These are phyloP conservation scores for Aspergillus phoenicis DNA, from an alignment of 2,329 filamentous ascomycete species.

Conservation along the genomic window DNA sequence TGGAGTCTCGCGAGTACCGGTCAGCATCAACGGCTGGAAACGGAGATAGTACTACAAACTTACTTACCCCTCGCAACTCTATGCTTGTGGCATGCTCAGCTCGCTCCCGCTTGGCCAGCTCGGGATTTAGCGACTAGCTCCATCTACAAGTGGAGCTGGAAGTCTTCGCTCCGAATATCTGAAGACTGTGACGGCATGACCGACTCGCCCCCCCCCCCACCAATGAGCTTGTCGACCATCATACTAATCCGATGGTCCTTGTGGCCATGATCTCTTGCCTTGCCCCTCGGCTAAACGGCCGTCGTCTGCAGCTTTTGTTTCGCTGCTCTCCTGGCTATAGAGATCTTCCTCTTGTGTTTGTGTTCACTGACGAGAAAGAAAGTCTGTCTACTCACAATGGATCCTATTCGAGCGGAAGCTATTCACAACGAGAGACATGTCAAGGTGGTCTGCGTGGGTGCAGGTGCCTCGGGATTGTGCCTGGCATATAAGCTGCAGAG, in stretches of 20 bases:
- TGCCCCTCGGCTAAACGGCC: not conserved
- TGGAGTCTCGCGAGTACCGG: too few species aligned
- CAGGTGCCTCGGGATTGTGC: constrained; percentile 9
- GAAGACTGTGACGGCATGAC: not conserved
- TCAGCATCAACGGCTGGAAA: too few species aligned
- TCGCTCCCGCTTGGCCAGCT: too few species aligned
- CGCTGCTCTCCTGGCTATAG: not conserved
- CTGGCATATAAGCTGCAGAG: constrained; percentile 4
- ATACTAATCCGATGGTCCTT: not conserved
- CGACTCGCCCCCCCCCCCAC: not conserved
- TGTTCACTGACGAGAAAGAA: not conserved
- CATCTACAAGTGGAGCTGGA: not conserved
- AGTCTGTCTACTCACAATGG: not conserved
- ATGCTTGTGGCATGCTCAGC: too few species aligned
- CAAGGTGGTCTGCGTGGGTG: constrained; percentile 26
- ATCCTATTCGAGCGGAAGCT: not conserved
- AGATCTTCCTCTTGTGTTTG: not conserved
- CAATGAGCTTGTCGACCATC: not conserved
- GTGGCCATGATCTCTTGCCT: not conserved
- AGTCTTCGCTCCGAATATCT: not conserved
- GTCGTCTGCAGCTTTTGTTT: not conserved
- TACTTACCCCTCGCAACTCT: too few species aligned
- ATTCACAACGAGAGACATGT: constrained; percentile 4
- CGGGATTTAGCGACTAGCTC: too few species aligned
- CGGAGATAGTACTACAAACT: too few species aligned